Conservation (phyloP, 2,329 filamentous ascomycete species). For the Beauveria medogensis region DNA sequence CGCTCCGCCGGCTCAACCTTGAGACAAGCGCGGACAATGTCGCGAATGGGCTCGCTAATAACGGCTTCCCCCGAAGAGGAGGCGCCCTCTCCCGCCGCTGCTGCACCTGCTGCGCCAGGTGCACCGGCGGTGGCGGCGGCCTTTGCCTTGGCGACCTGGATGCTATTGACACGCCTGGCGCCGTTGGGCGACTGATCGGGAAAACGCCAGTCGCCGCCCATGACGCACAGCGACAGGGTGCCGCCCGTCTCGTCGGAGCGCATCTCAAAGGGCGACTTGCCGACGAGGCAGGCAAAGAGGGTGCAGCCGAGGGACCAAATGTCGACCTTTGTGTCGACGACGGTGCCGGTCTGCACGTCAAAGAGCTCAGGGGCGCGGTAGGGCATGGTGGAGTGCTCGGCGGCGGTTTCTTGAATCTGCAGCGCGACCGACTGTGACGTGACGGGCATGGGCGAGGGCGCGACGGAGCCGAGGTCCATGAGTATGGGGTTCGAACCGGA, state of each 20-base stretch:
- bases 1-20: slow-evolving; percentile 79
- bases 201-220: slow-evolving; percentile 94
- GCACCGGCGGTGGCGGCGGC: slow-evolving; percentile 19
- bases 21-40: slow-evolving; percentile 81
- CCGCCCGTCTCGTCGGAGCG: slow-evolving; percentile 94
- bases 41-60: slow-evolving; percentile 76
- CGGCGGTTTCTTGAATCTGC: slow-evolving; percentile 86
- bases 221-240: slow-evolving; percentile 81
- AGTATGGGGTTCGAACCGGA: slow-evolving; percentile 81
- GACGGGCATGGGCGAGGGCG: slow-evolving; percentile 78
- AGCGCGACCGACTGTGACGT: slow-evolving; percentile 85
- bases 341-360: slow-evolving; percentile 87
- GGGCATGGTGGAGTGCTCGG: slow-evolving; percentile 96
- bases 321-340: slow-evolving; percentile 93
- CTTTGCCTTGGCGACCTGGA: slow-evolving; percentile 18
- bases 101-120: slow-evolving; percentile 18
- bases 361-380: slow-evolving; percentile 97
- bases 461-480: slow-evolving; percentile 93
- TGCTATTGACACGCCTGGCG: slow-evolving; percentile 36
- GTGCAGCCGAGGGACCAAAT: slow-evolving; percentile 98
- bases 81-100: slow-evolving; percentile 19
- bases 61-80: slow-evolving; percentile 25
- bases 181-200: slow-evolving; percentile 71
- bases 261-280: slow-evolving; percentile 94
- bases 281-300: slow-evolving; percentile 92